phyloP scores from a whole-genome alignment of 441 rosid genomes.

The Populus trichocarpa region DNA sequence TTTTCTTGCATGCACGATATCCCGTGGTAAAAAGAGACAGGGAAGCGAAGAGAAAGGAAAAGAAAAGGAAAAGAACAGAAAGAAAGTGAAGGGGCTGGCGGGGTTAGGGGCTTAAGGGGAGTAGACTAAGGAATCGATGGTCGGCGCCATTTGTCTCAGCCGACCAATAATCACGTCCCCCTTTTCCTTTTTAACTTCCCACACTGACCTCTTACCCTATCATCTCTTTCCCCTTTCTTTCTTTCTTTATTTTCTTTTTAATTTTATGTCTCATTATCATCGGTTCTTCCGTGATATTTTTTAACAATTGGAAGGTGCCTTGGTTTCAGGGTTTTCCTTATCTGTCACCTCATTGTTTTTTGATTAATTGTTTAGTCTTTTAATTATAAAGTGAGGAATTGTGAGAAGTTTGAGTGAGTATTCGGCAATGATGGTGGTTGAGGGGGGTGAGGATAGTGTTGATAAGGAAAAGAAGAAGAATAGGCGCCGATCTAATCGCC shows the following conservation, averaged over 20 bases:
- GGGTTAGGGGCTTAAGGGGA: constrained; percentile 1
- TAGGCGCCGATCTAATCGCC: constrained; percentile 45
- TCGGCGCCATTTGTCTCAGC: constrained; percentile 72
- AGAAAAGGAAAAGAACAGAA: background rate
- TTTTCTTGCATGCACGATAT: background rate
- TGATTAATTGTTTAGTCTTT: background rate
- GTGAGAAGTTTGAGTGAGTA: background rate
- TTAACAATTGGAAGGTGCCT: constrained; percentile 51
- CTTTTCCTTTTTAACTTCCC: constrained; percentile 20
- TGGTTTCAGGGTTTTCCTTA: constrained; percentile 6
- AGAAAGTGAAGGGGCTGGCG: background rate
- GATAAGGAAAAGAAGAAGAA: background rate
- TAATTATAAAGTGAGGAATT: background rate
- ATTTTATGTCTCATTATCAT: background rate
- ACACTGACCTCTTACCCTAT: constrained; percentile 7
- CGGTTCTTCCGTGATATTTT: constrained; percentile 22
- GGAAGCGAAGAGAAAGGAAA: background rate
- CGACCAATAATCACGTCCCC: constrained; percentile 57
- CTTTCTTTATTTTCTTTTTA: background rate
- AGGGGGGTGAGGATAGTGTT: background rate
- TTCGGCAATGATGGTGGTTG: background rate
- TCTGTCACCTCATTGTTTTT: background rate
- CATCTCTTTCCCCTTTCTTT: background rate
- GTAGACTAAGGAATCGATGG: constrained; percentile 48
- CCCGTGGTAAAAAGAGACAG: background rate